Base-by-base conservation (phyloP, 2,329 filamentous ascomycete species). In the Phialocephala subalpina region DNA sequence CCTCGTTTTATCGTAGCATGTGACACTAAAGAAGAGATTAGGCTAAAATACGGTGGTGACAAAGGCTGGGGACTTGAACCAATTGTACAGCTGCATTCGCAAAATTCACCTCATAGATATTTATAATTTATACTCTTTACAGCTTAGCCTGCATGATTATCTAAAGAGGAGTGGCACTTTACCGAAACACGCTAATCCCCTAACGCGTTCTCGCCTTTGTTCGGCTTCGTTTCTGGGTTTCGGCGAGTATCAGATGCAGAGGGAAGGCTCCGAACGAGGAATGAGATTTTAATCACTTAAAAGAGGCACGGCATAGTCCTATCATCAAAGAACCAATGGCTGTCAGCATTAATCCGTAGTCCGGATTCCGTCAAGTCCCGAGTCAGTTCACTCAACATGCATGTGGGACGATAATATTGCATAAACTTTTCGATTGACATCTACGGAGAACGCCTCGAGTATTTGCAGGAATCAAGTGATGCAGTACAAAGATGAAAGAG, bases 361-460 rank as follows among this genome's bases (percentile, higher is more conserved):
- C 29, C 9, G 29, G n/a, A 42, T 33, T 33, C 29, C 4, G 29
- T 33, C 29, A 4, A 9, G 29, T 33, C 29, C 29, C 29, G 29
- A 33, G 40, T 3, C 45, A 18, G 20, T 20, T 49, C 45, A 52
- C 14, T 53, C 25, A 53, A 22, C 25, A 53, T 29, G 49, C 49
- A 53, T 27, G 49, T 53, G 49, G 12, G 25, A 53, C 49, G 27
- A 53, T 18, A 11, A 22, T 33, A 27, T 53, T 53, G 49, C 49
- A 53, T n/a, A 67, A 61, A 61, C 61, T 67, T 64, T 61, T 35
- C 14, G 57, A 68, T 70, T 71, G 64, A 69, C 68, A 68, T 74
- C 73, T 73, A 73, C 72, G 68, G 64, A 69, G 69, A 67, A 66
- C 70, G 66, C 66, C 60, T 66, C 49, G 64, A 55, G 69, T 67